A percentile compares a stretch with the other conserved stretches of the same genome.
Evolutionary conservation across 352 stramenopile genomes (phyloP).

Genomic region (Hyaloperonospora arabidopsidis): DNA sequence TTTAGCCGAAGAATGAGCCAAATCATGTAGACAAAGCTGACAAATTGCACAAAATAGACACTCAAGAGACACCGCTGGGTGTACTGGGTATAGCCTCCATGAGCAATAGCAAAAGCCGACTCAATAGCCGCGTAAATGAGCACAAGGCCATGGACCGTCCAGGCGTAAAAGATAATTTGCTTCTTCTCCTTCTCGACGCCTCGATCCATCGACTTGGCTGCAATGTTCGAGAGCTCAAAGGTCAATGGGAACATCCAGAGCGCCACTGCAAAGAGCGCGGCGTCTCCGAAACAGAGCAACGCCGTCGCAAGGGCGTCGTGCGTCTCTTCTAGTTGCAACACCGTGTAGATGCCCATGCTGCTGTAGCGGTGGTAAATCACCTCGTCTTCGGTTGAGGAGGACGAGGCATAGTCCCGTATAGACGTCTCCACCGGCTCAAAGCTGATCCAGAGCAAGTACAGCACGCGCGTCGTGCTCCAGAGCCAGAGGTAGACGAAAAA

Average conservation of each 20-base stretch:
- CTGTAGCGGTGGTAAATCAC: slow-evolving; percentile 32
- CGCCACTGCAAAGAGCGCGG: slow-evolving; percentile 33
- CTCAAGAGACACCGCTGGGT: slow-evolving; percentile 33
- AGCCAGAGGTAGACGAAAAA: slow-evolving; percentile 46
- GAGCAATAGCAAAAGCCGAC: slow-evolving; percentile 23
- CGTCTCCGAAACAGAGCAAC: slow-evolving; percentile 34
- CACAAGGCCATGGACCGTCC: slow-evolving; percentile 25
- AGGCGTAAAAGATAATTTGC: slow-evolving; percentile 30
- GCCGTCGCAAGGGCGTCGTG: slow-evolving; percentile 24
- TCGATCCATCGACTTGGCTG: slow-evolving; percentile 41
- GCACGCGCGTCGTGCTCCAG: slow-evolving; percentile 30
- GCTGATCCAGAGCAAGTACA: slow-evolving; percentile 40
- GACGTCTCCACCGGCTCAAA: slow-evolving; percentile 23
- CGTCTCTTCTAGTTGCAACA: slow-evolving; percentile 32
- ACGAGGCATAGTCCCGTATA: slow-evolving; percentile 17
- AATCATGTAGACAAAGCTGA: slow-evolving; percentile 48
- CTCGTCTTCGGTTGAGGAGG: slow-evolving; percentile 15
- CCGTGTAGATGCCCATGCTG: slow-evolving; percentile 35
- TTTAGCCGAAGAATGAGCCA: slow-evolving; percentile 39
- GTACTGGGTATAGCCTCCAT: slow-evolving; percentile 44
- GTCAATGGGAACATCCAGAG: slow-evolving; percentile 45
- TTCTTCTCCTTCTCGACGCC: slow-evolving; percentile 36
- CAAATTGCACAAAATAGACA: slow-evolving; percentile 43
- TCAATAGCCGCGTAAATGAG: slow-evolving; percentile 26
- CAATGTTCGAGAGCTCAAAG: slow-evolving; percentile 43